phyloP scores from a whole-genome alignment of 2,329 filamentous ascomycete species.

The Diplodia corticola region DNA sequence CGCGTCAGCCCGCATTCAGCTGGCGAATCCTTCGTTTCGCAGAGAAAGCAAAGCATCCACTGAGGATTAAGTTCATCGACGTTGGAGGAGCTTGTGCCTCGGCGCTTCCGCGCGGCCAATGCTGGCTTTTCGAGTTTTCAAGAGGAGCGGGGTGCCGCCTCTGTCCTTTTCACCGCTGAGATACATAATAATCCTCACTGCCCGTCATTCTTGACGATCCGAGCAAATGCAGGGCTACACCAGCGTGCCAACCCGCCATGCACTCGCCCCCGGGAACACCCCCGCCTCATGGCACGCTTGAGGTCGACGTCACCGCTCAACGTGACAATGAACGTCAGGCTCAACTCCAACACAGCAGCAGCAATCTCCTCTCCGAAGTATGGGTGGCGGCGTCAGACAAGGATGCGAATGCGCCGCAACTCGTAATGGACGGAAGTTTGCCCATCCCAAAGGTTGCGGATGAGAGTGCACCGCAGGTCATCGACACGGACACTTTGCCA shows the following conservation, averaged over 20 bases:
- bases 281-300: background rate
- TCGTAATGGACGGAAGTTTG: background rate
- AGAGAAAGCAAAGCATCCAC: no score
- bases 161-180: no score
- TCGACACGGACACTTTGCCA: background rate
- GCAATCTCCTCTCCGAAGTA: background rate
- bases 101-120: no score
- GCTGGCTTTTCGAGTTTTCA: no score
- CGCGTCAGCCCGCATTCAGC: no score
- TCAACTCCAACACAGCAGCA: background rate
- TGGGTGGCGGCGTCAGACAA: background rate
- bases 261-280: background rate
- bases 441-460: background rate
- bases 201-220: no score
- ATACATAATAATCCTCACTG: no score
- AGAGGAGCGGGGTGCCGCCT: no score
- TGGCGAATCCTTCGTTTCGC: no score
- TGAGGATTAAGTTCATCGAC: no score
- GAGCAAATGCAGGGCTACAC: background rate
- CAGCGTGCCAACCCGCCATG: background rate
- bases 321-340: background rate
- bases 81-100: no score
- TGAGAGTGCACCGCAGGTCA: background rate
- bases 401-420: background rate
- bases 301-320: background rate